phyloP scores from a whole-genome alignment of 2,329 filamentous ascomycete species.

The Endoconidiophora laricicola region DNA sequence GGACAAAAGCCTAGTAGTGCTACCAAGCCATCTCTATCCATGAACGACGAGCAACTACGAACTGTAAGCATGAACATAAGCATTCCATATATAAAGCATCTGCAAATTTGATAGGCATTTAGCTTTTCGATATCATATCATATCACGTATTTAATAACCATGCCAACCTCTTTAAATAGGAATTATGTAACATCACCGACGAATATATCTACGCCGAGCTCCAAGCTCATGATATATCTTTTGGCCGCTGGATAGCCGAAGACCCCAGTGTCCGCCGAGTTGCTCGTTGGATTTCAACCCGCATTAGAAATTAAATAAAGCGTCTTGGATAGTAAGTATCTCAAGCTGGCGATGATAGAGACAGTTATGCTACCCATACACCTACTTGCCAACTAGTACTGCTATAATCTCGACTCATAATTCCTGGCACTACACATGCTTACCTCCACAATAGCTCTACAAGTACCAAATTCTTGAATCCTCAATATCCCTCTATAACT shows the following conservation, averaged over 20 bases:
- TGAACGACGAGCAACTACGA: constrained; percentile 40
- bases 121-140: not conserved
- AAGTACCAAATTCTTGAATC: too few species aligned
- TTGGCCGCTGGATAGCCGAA: constrained; percentile 46
- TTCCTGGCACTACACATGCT: too few species aligned
- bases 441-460: too few species aligned
- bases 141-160: not conserved
- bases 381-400: too few species aligned
- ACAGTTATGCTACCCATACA: too few species aligned
- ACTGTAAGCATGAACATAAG: constrained; percentile 27
- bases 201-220: constrained; percentile 41
- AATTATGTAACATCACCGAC: constrained; percentile 41
- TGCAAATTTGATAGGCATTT: not conserved
- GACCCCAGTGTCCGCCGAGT: constrained; percentile 42
- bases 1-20: constrained; percentile 31
- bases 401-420: too few species aligned
- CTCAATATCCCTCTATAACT: too few species aligned
- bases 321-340: constrained; percentile 1
- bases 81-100: not conserved
- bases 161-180: constrained; percentile 23
- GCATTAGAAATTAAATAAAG: constrained; percentile 15
- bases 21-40: constrained; percentile 32
- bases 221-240: constrained; percentile 32
- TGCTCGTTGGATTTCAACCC: constrained; percentile 39
- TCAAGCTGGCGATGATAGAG: too few species aligned